Percentiles rank a stretch among this genome's conserved stretches.
These are phyloP conservation scores for Echites panduratus DNA, from an alignment of 257 asterid genomes.

Conservation along the genomic window DNA sequence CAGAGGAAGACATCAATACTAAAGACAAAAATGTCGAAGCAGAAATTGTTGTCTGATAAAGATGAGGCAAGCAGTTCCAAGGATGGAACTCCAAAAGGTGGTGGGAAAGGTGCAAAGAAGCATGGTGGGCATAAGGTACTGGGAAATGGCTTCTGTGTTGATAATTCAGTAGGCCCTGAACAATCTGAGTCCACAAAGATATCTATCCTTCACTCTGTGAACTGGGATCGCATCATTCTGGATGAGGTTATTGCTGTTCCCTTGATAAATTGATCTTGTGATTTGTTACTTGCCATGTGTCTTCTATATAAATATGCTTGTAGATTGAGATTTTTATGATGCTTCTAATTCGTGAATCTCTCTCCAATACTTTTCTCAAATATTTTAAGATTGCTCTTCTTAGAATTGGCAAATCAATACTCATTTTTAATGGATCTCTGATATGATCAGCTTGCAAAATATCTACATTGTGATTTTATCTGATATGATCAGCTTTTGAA, in stretches of 20 bases:
- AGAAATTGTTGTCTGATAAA: slow-evolving; percentile 25
- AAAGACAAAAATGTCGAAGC: slow-evolving; percentile 16
- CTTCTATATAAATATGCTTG: slow-evolving; percentile 1
- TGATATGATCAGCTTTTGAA: not conserved
- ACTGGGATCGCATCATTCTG: slow-evolving; percentile 79
- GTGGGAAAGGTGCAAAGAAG: slow-evolving; percentile 23
- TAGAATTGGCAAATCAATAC: not conserved
- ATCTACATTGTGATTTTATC: not conserved
- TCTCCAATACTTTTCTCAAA: too few species aligned
- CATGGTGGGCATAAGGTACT: slow-evolving; percentile 24
- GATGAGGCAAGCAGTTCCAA: slow-evolving; percentile 24
- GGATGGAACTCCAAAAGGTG: slow-evolving; percentile 23
- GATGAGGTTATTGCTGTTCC: slow-evolving; percentile 62
- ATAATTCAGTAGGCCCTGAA: slow-evolving; percentile 28
- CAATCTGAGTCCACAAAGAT: slow-evolving; percentile 27
- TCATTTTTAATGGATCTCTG: not conserved
- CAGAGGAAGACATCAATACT: slow-evolving; percentile 39
- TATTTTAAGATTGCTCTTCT: not conserved
- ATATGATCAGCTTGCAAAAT: not conserved
- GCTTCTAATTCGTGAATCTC: not conserved
- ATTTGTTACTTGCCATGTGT: not conserved
- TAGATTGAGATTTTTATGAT: not conserved
- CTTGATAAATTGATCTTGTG: slow-evolving; percentile 1
- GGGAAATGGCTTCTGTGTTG: slow-evolving; percentile 27
- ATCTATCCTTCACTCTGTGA: slow-evolving; percentile 70